A percentile compares a stretch with the other conserved stretches of the same genome.
These are phyloP conservation scores for Erythrophleum fordii DNA, from an alignment of 306 rosid genomes.

Conservation along the genomic window DNA sequence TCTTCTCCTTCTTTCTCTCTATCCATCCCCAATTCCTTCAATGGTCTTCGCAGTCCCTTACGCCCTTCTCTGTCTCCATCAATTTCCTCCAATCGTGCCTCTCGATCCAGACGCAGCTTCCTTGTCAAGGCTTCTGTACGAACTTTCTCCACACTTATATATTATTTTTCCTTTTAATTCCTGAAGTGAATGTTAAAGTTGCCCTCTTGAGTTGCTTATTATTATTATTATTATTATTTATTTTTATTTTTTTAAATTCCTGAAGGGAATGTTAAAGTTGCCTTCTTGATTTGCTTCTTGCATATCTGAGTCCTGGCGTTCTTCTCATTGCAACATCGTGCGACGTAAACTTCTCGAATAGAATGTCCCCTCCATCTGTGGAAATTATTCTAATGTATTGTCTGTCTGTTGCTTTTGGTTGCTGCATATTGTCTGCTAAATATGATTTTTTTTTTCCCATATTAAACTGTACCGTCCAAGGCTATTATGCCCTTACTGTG, in stretches of 20 bases:
- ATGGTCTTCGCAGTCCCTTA: constrained; percentile 50
- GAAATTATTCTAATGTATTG: not conserved
- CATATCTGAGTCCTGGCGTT: not conserved
- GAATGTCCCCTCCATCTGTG: not conserved
- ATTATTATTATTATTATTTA: no score
- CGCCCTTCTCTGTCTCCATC: constrained; percentile 35
- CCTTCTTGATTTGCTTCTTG: not conserved
- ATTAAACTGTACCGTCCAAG: no score
- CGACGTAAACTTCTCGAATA: not conserved
- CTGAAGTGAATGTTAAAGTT: not conserved
- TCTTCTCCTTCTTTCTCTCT: constrained; percentile 36
- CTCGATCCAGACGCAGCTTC: constrained; percentile 56
- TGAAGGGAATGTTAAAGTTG: not conserved
- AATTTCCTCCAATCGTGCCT: constrained; percentile 48
- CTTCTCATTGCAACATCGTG: not conserved
- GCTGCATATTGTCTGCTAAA: not conserved
- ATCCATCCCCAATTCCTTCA: constrained; percentile 55
- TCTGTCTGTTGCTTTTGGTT: not conserved
- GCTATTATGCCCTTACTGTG: not conserved
- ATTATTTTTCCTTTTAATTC: not conserved
- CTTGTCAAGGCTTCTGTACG: constrained; percentile 63
- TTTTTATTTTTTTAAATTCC: not conserved
- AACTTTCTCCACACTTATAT: not conserved
- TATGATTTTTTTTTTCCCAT: not conserved
- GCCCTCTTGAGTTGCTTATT: not conserved